These are phyloP conservation scores for Phytopythium aichiense DNA, from an alignment of 352 stramenopile genomes.

Conservation along the genomic window DNA sequence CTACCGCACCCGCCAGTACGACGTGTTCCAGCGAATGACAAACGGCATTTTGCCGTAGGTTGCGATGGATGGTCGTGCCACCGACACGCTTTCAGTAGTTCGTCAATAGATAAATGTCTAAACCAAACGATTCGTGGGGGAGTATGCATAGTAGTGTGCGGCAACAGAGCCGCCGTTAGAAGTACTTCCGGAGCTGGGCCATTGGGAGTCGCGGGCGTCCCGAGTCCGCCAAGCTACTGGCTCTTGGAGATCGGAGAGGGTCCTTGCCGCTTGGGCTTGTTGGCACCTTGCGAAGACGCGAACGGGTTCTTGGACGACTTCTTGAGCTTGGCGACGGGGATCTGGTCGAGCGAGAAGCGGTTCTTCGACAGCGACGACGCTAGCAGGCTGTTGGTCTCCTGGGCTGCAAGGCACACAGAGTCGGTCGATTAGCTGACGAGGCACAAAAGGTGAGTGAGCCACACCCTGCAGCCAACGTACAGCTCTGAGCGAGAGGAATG, in stretches of 20 bases:
- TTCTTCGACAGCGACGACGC: constrained; percentile 56
- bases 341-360: constrained; percentile 70
- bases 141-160: not conserved
- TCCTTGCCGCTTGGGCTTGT: constrained; percentile 21
- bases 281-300: constrained; percentile 18
- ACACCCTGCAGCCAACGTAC: constrained; percentile 18
- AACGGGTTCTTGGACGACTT: constrained; percentile 82
- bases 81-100: too few relatives aligned
- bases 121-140: not conserved
- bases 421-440: not conserved
- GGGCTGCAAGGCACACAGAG: constrained; percentile 15
- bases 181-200: not conserved
- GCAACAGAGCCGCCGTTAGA: not conserved
- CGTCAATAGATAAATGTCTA: not conserved
- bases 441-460: not conserved
- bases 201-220: not conserved
- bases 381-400: constrained; percentile 65
- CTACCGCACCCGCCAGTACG: constrained; percentile 89
- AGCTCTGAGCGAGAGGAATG: constrained; percentile 33
- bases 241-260: constrained; percentile 30
- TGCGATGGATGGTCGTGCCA: not conserved
- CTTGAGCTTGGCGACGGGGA: constrained; percentile 76
- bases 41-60: constrained; percentile 85
- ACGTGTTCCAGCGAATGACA: constrained; percentile 91
- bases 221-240: constrained; percentile 9